phyloP scores from a whole-genome alignment of 768 basidiomycete genomes.

The Lanmaoa rubissima region DNA sequence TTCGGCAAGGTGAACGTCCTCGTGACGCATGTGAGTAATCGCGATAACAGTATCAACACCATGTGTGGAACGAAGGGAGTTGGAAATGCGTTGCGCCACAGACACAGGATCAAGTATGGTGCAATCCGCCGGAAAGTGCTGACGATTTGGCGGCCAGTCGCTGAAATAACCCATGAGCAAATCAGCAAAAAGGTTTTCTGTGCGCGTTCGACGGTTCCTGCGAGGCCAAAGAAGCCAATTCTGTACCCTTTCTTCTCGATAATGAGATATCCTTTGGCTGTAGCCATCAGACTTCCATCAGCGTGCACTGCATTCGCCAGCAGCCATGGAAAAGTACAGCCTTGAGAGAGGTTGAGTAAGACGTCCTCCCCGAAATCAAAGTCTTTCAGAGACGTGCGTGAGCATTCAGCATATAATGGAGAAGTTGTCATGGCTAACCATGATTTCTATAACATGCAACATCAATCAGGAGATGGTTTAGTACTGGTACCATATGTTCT shows the following conservation, averaged over 20 bases:
- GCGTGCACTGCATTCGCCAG: slow-evolving; percentile 10
- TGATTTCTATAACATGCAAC: slow-evolving; percentile 9
- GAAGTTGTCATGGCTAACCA: neutral
- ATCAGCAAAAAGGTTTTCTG: neutral
- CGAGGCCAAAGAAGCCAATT: slow-evolving; percentile 7
- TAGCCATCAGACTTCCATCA: neutral
- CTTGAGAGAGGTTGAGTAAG: slow-evolving; percentile 2
- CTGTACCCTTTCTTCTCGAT: slow-evolving; percentile 5
- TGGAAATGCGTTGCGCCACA: slow-evolving; percentile 6
- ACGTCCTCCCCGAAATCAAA: slow-evolving; percentile 9
- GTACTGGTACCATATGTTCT: slow-evolving; percentile 1
- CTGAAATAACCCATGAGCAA: neutral
- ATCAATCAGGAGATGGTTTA: slow-evolving; percentile 12
- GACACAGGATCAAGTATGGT: slow-evolving; percentile 7
- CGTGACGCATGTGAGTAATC: slow-evolving; percentile 15
- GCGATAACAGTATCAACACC: slow-evolving; percentile 3
- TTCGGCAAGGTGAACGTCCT: slow-evolving; percentile 1
- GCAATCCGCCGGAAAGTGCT: slow-evolving; percentile 7
- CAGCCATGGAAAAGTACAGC: slow-evolving; percentile 11
- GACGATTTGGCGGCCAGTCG: slow-evolving; percentile 5
- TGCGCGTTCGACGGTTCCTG: slow-evolving; percentile 5
- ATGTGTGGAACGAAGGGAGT: neutral
- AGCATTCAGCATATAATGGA: neutral
- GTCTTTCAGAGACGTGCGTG: neutral
- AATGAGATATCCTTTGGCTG: slow-evolving; percentile 5